Percentiles rank a stretch among this genome's conserved stretches.
phyloP scores from a whole-genome alignment of 2,329 filamentous ascomycete genomes.

The Metarhizium robertsii region DNA sequence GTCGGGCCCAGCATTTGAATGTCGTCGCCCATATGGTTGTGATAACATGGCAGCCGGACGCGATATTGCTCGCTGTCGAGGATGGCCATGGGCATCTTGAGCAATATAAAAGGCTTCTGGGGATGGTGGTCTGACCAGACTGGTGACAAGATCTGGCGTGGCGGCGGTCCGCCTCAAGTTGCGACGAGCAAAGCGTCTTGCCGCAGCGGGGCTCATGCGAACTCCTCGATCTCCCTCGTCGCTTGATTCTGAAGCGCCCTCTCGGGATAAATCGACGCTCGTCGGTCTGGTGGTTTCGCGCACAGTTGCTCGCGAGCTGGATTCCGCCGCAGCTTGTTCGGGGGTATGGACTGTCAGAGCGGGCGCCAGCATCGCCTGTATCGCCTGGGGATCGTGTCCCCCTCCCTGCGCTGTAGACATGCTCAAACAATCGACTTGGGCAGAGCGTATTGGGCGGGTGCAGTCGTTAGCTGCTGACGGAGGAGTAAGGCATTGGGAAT shows the following conservation, averaged over 20 bases:
- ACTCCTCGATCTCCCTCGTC: slow-evolving; percentile 25
- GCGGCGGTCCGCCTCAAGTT: slow-evolving; percentile 24
- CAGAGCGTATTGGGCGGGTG: background rate
- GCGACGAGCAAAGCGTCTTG: slow-evolving; percentile 26
- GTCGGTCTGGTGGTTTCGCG: background rate
- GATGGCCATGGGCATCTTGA: slow-evolving; percentile 16
- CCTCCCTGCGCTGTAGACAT: slow-evolving; percentile 3
- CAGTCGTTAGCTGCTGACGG: background rate
- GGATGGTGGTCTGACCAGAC: slow-evolving; percentile 27
- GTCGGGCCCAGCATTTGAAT: slow-evolving; percentile 15
- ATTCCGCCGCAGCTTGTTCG: background rate
- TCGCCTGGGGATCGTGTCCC: background rate
- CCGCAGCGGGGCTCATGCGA: slow-evolving; percentile 24
- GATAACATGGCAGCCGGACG: slow-evolving; percentile 6
- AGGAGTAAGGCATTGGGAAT: background rate
- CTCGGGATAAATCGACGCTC: slow-evolving; percentile 4
- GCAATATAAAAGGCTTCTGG: slow-evolving; percentile 25
- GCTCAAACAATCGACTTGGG: background rate
- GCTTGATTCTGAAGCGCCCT: slow-evolving; percentile 24
- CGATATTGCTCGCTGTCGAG: slow-evolving; percentile 10
- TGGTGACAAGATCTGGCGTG: slow-evolving; percentile 31
- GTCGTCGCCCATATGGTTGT: slow-evolving; percentile 8
- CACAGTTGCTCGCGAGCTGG: background rate
- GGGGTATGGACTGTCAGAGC: background rate
- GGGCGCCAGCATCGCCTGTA: background rate